A percentile compares a stretch with the other conserved stretches of the same genome.
phyloP scores from a whole-genome alignment of 768 basidiomycete species.

The Crucibulum laeve region DNA sequence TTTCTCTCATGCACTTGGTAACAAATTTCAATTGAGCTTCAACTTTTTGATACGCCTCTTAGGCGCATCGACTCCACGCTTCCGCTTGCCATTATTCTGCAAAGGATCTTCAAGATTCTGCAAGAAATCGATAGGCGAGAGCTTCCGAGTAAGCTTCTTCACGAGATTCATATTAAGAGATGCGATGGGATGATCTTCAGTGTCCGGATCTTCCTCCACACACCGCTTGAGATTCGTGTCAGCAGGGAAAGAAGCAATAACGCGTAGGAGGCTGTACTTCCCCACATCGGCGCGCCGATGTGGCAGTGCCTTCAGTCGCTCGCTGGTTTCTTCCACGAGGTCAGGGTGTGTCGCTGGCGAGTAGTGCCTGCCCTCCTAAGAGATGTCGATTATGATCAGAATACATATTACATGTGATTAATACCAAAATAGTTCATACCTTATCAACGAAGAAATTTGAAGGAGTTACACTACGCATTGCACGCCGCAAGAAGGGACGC shows the following conservation, averaged over 20 bases:
- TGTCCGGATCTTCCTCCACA: slow-evolving; percentile 32
- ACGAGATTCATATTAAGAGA: slow-evolving; percentile 34
- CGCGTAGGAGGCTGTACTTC: slow-evolving; percentile 35
- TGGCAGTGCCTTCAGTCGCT: slow-evolving; percentile 25
- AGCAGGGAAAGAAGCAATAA: slow-evolving; percentile 37
- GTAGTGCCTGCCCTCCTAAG: slow-evolving; percentile 29
- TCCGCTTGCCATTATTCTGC: slow-evolving; percentile 16
- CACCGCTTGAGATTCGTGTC: slow-evolving; percentile 31
- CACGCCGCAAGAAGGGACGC: slow-evolving; percentile 24
- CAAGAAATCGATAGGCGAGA: slow-evolving; percentile 33
- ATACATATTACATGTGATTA: neutral
- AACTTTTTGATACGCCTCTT: slow-evolving; percentile 8
- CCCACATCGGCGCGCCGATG: slow-evolving; percentile 29
- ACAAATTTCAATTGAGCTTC: neutral
- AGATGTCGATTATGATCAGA: neutral
- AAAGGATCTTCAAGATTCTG: slow-evolving; percentile 22
- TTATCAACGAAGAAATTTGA: slow-evolving; percentile 34
- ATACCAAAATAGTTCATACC: slow-evolving; percentile 15
- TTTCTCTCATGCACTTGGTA: neutral
- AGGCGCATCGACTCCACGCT: slow-evolving; percentile 10
- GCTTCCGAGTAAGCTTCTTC: slow-evolving; percentile 29
- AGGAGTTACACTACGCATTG: slow-evolving; percentile 39
- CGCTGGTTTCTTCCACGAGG: slow-evolving; percentile 21
- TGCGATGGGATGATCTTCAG: slow-evolving; percentile 34
- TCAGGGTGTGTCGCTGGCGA: slow-evolving; percentile 26